Evolutionary conservation across 768 basidiomycete species (phyloP).

Genomic region (Mycena sanguinolenta): DNA sequence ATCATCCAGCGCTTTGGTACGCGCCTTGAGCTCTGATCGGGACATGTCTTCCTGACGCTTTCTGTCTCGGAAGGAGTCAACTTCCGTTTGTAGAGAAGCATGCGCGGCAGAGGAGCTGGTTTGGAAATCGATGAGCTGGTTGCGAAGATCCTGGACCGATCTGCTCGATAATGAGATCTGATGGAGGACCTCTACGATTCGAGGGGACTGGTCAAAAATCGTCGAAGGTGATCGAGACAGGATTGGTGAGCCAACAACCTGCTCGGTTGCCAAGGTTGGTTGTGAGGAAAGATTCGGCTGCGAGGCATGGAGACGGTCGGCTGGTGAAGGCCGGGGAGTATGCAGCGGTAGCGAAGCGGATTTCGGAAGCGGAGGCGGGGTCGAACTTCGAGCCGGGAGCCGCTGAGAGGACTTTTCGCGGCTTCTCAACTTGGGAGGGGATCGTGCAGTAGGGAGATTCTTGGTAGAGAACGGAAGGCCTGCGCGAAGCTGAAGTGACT

Average conservation of each 20-base stretch:
- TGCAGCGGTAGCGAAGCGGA: conserved; percentile 86
- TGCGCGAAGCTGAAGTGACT: conserved; percentile 39
- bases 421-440: conserved; percentile 70
- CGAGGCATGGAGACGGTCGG: conserved; percentile 47
- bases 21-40: conserved; percentile 83
- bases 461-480: conserved; percentile 68
- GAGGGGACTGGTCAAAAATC: conserved; percentile 73
- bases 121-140: conserved; percentile 77
- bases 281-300: conserved; percentile 45
- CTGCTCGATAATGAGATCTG: conserved; percentile 76
- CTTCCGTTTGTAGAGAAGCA: conserved; percentile 75
- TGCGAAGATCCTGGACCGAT: conserved; percentile 75
- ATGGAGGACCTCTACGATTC: conserved; percentile 79
- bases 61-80: conserved; percentile 77
- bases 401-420: conserved; percentile 67
- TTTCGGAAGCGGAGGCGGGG: conserved; percentile 88
- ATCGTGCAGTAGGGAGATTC: conserved; percentile 59
- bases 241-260: conserved; percentile 46
- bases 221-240: conserved; percentile 57
- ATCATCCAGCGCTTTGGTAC: conserved; percentile 90
- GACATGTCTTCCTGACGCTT: conserved; percentile 89
- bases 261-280: conserved; percentile 43
- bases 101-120: conserved; percentile 69
- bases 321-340: conserved; percentile 60
- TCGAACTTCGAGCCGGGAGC: conserved; percentile 69